Percentiles rank a stretch among this genome's conserved stretches.
phyloP scores from a whole-genome alignment of 768 basidiomycete species.

The Trametes villosa region DNA sequence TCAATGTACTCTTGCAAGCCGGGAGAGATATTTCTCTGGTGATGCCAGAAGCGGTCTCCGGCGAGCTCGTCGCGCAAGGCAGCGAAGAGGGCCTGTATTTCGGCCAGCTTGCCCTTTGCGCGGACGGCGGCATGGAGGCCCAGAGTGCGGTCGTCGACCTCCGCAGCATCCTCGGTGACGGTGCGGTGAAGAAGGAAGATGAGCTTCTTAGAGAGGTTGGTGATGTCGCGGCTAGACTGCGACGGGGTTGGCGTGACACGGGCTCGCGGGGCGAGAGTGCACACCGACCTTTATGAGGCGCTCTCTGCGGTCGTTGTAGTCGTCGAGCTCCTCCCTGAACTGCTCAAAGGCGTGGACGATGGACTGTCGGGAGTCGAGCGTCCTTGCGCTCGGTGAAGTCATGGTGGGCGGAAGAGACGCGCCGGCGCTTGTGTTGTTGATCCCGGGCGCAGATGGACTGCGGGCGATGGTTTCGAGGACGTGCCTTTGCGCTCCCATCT shows the following conservation, averaged over 20 bases:
- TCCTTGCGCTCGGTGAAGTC: constrained; percentile 5
- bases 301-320: constrained; percentile 86
- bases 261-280: background rate
- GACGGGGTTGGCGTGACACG: background rate
- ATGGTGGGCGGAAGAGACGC: constrained; percentile 2
- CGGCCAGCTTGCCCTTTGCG: constrained; percentile 63
- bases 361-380: constrained; percentile 20
- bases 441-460: too few relatives aligned
- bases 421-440: too few relatives aligned
- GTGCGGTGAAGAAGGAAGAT: constrained; percentile 92
- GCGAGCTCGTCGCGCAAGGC: constrained; percentile 62
- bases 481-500: too few relatives aligned
- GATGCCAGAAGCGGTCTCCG: constrained; percentile 77
- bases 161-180: constrained; percentile 45
- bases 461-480: too few relatives aligned
- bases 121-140: constrained; percentile 51
- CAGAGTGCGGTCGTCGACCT: constrained; percentile 37
- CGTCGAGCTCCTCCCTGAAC: constrained; percentile 78
- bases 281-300: constrained; percentile 79
- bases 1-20: constrained; percentile 97
- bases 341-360: constrained; percentile 51
- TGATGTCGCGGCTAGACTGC: constrained; percentile 84
- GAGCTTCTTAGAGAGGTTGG: constrained; percentile 88
- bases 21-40: constrained; percentile 73
- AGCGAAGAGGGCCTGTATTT: constrained; percentile 69